Evolutionary conservation across 805 yeast genomes (phyloP).

Genomic region (Lachancea mirantina): DNA sequence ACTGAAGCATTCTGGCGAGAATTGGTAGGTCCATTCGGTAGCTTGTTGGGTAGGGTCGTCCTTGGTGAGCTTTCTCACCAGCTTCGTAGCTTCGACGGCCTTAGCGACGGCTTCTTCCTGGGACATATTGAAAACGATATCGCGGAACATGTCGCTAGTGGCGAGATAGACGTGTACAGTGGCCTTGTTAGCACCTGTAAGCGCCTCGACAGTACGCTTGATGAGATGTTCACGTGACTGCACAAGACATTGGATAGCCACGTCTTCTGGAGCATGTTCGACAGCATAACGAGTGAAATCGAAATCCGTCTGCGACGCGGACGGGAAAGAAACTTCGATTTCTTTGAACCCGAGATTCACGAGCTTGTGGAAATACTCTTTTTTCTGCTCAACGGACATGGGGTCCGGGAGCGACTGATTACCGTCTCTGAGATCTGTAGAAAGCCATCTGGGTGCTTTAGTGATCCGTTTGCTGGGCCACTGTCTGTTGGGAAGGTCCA

Average conservation of each 20-base stretch:
- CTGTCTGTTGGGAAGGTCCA: slow-evolving; percentile 52
- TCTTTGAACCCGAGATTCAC: slow-evolving; percentile 71
- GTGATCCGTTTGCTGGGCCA: slow-evolving; percentile 65
- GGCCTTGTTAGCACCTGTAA: slow-evolving; percentile 67
- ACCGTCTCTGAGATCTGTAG: slow-evolving; percentile 76
- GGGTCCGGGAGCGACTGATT: slow-evolving; percentile 80
- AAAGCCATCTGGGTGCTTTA: slow-evolving; percentile 74
- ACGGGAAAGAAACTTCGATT: slow-evolving; percentile 74
- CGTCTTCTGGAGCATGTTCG: slow-evolving; percentile 71
- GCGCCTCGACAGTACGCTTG: slow-evolving; percentile 65
- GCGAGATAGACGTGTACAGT: slow-evolving; percentile 69
- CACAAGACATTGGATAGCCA: slow-evolving; percentile 62
- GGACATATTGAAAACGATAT: slow-evolving; percentile 67
- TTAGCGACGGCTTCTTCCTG: slow-evolving; percentile 58
- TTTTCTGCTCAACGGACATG: slow-evolving; percentile 67
- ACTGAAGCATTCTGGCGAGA: slow-evolving; percentile 72
- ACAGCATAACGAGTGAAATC: slow-evolving; percentile 77
- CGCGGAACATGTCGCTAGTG: slow-evolving; percentile 67
- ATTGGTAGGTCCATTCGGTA: slow-evolving; percentile 65
- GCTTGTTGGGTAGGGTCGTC: slow-evolving; percentile 60
- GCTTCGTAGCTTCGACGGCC: slow-evolving; percentile 64
- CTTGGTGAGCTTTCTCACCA: slow-evolving; percentile 62
- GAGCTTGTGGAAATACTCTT: slow-evolving; percentile 65
- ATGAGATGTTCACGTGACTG: slow-evolving; percentile 73
- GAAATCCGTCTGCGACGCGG: slow-evolving; percentile 76